These are phyloP conservation scores for Venturia aucupariae DNA, from an alignment of 2,329 filamentous ascomycete species.

Conservation along the genomic window DNA sequence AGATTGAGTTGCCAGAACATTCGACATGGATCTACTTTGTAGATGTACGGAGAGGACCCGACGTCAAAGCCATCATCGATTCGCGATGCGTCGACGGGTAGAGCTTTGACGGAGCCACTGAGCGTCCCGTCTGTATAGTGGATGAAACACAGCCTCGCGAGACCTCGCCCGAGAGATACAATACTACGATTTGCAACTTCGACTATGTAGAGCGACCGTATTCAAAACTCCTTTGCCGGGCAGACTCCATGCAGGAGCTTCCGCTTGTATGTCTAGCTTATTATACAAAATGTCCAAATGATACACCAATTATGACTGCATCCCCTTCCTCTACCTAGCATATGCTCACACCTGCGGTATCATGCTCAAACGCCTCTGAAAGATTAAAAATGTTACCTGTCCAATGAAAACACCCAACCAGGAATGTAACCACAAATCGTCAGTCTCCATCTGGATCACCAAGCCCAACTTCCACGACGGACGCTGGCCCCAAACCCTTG, in stretches of 20 bases:
- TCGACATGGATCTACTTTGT: no score
- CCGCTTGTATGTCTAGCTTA: background rate
- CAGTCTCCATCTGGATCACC: constrained; percentile 15
- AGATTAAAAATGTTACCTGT: background rate
- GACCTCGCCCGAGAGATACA: no score
- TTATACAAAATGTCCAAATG: background rate
- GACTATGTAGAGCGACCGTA: background rate
- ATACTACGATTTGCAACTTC: background rate
- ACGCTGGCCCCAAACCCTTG: constrained; percentile 34
- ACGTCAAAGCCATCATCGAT: no score
- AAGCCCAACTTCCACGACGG: constrained; percentile 41
- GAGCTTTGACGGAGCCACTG: no score
- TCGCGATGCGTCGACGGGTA: no score
- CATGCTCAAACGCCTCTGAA: background rate
- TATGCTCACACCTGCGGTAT: background rate
- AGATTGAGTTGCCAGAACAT: no score
- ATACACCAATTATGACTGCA: background rate
- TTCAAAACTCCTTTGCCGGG: background rate
- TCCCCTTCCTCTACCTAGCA: background rate
- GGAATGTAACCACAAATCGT: background rate
- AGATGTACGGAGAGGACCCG: no score
- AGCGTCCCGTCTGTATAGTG: background rate
- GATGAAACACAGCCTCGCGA: no score
- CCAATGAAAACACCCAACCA: background rate
- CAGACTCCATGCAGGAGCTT: background rate